Conservation (phyloP, 352 stramenopile genomes). For the Aphanomyces euteiches region DNA sequence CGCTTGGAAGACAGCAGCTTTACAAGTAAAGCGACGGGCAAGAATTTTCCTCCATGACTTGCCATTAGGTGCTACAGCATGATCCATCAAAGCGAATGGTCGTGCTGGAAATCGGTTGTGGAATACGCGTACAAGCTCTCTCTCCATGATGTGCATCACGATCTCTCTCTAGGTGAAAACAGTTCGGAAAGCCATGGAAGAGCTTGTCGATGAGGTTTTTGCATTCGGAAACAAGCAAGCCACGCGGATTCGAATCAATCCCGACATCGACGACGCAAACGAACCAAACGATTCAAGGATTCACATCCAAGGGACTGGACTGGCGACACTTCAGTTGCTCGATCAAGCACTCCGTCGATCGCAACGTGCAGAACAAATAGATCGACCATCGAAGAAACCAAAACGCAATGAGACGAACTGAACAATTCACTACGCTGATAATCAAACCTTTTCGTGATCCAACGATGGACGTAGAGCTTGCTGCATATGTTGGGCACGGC, state of each 20-base stretch:
- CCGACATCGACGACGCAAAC: slow-evolving; percentile 50
- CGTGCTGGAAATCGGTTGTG: slow-evolving; percentile 81
- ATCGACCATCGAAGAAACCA: no score
- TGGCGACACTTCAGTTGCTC: slow-evolving; percentile 58
- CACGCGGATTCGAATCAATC: slow-evolving; percentile 71
- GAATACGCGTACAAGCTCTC: slow-evolving; percentile 43
- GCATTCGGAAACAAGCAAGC: slow-evolving; percentile 43
- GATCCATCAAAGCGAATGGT: slow-evolving; percentile 57
- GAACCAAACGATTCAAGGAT: slow-evolving; percentile 49
- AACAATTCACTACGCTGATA: no score
- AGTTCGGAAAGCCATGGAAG: slow-evolving; percentile 71
- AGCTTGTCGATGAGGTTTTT: slow-evolving; percentile 73
- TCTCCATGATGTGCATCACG: not conserved
- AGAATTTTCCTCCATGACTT: no score
- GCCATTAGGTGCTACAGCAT: slow-evolving; percentile 59
- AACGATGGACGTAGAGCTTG: no score
- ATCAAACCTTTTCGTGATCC: no score
- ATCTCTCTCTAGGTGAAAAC: slow-evolving; percentile 56
- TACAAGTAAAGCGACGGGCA: slow-evolving; percentile 18
- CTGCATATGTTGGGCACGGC: no score
- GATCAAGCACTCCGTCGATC: slow-evolving; percentile 30
- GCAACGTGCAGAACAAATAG: no score
- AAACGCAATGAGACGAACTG: no score
- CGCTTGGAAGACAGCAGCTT: slow-evolving; percentile 72
- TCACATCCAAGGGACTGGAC: slow-evolving; percentile 46